phyloP scores from a whole-genome alignment of 2,329 filamentous ascomycete genomes.

The Tolypocladium pustulatum region DNA sequence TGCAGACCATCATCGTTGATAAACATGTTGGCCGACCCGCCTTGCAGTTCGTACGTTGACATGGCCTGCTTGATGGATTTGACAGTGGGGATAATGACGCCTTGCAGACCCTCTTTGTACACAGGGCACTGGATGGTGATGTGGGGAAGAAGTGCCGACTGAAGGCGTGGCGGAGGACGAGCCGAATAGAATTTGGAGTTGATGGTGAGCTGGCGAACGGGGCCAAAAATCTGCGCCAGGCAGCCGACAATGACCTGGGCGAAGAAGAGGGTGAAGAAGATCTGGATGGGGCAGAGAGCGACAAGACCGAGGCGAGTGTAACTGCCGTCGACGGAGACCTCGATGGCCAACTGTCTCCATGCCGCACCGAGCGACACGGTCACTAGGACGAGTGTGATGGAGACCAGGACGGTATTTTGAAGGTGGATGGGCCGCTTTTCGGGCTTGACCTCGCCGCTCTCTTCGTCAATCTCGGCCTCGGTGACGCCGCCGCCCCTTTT shows the following conservation, averaged over 20 bases:
- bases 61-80: slow-evolving; percentile 70
- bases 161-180: slow-evolving; percentile 52
- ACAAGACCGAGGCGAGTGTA: slow-evolving; percentile 56
- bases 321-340: slow-evolving; percentile 53
- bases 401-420: slow-evolving; percentile 59
- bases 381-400: slow-evolving; percentile 55
- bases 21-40: slow-evolving; percentile 69
- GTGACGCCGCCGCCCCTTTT: slow-evolving; percentile 35
- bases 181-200: slow-evolving; percentile 82
- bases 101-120: slow-evolving; percentile 71
- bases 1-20: slow-evolving; percentile 68
- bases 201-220: slow-evolving; percentile 58
- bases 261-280: slow-evolving; percentile 78
- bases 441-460: slow-evolving; percentile 56
- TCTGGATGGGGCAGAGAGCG: slow-evolving; percentile 56
- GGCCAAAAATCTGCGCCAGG: slow-evolving; percentile 65
- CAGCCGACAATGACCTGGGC: slow-evolving; percentile 68
- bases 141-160: slow-evolving; percentile 50
- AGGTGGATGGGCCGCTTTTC: slow-evolving; percentile 58
- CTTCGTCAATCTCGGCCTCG: slow-evolving; percentile 56
- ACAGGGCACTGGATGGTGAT: slow-evolving; percentile 80
- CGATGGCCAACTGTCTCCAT: slow-evolving; percentile 57
- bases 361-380: slow-evolving; percentile 58
- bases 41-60: slow-evolving; percentile 66
- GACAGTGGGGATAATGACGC: slow-evolving; percentile 68